phyloP scores from a whole-genome alignment of 768 basidiomycete genomes.

The Cystobasidium tubakii region DNA sequence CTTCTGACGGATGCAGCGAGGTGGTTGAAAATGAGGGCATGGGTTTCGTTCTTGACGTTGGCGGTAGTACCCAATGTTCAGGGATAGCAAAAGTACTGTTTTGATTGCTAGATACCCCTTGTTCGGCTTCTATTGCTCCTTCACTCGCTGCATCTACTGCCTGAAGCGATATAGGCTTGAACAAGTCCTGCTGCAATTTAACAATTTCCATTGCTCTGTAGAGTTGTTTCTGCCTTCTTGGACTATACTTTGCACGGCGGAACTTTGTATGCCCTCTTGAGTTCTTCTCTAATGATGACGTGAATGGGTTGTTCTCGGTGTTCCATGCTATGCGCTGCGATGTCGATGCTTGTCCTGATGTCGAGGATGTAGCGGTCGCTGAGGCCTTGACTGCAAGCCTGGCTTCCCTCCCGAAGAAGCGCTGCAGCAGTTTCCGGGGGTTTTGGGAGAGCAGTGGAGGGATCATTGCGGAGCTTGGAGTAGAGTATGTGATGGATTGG shows the following conservation, averaged over 20 bases:
- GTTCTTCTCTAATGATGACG: background rate
- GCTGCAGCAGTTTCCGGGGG: background rate
- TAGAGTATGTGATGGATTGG: background rate
- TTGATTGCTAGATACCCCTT: background rate
- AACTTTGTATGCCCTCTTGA: background rate
- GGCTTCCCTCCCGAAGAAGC: background rate
- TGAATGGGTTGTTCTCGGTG: background rate
- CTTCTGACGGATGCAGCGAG: background rate
- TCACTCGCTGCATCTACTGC: background rate
- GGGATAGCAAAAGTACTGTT: background rate
- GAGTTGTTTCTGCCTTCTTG: slow-evolving; percentile 11
- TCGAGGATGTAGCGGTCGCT: background rate
- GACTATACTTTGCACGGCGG: background rate
- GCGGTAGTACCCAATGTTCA: background rate
- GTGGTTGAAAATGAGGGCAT: background rate
- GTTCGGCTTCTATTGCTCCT: background rate
- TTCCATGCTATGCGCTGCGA: background rate
- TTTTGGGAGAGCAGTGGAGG: background rate
- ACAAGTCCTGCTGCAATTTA: slow-evolving; percentile 8
- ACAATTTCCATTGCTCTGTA: slow-evolving; percentile 6
- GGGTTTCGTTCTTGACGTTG: background rate
- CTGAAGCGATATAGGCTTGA: background rate
- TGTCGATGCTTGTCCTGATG: background rate
- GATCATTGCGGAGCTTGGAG: background rate
- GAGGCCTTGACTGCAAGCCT: background rate